phyloP scores from a whole-genome alignment of 495 filamentous ascomycete species.

The Lophium mytilinum region DNA sequence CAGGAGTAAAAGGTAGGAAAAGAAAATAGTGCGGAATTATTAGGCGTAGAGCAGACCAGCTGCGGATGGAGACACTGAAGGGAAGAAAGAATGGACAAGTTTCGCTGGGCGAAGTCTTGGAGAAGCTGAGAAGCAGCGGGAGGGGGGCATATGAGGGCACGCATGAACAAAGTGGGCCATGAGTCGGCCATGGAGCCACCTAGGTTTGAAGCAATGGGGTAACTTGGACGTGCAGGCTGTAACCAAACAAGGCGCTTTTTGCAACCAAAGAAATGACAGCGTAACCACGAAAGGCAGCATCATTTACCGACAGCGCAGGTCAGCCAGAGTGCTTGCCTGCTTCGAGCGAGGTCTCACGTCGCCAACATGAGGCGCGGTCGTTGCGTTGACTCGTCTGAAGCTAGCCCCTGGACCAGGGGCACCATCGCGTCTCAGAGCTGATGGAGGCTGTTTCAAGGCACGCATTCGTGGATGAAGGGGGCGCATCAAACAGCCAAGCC shows the following conservation, averaged over 20 bases:
- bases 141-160: slow-evolving; percentile 20
- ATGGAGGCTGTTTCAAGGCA: neutral
- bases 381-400: neutral
- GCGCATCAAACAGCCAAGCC: too few relatives aligned
- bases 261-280: neutral
- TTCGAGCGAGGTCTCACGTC: neutral
- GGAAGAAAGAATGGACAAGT: slow-evolving; percentile 9
- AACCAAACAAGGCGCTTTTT: slow-evolving; percentile 6
- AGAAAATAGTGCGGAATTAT: slow-evolving; percentile 17
- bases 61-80: slow-evolving; percentile 12
- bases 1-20: slow-evolving; percentile 6
- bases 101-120: slow-evolving; percentile 22
- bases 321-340: neutral
- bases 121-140: slow-evolving; percentile 16
- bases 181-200: slow-evolving; percentile 19
- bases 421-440: neutral
- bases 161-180: slow-evolving; percentile 24
- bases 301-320: neutral
- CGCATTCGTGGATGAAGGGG: neutral
- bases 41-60: slow-evolving; percentile 26
- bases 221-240: neutral
- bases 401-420: neutral
- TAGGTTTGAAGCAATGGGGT: slow-evolving; percentile 20
- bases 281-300: slow-evolving; percentile 5
- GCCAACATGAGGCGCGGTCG: neutral